Base-by-base conservation (phyloP, 139 green algal species). In the Volvox africanus region DNA sequence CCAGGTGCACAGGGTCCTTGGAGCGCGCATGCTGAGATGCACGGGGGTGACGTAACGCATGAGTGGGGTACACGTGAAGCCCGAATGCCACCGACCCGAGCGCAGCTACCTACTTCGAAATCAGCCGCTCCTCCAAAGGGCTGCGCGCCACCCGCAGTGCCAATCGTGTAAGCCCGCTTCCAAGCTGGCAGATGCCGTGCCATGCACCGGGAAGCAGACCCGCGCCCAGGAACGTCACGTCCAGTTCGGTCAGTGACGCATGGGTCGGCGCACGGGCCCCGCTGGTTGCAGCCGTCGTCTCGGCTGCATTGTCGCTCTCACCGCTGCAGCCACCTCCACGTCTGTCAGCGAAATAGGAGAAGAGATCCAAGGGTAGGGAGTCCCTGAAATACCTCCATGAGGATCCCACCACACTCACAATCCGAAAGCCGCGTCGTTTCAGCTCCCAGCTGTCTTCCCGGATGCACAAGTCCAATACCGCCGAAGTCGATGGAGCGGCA, bases 121-220 rank as follows among this genome's bases (percentile, higher is more conserved):
- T 75, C 73, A 90, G 50, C 86, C 50, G 44, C 69, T 90, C 86
- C 86, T 90, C 73, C 71, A 32, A 50, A 12, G 20, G 35, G 50
- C 86, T 32, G 19, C 86, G 86, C n/a, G 44, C 86, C 73, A 90
- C 86, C 50, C 86, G 50, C 86, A 90, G 86, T 55, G 30, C 50
- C 71, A 90, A 75, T 13, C 21, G 6, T 32, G 14, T 36, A 44
- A 90, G 73, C 50, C 86, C 82, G 71, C 50, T 71, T 19, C 69
- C 86, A 73, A 90, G 86, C 86, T 33, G 67, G 68, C 2, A 17
- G 69, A 90, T 71, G 50, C 86, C 86, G 36, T 44, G 17, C 86
- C 86, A 90, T 21, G 50, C 30, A 9, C 86, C 86, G 44, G 86
- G 86, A 50, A 90, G 86, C 86, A 90, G 86, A 44, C 86, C 86